Evolutionary conservation across 108 stramenopile genomes (phyloP).

Genomic region (Cylindrotheca fusiformis): DNA sequence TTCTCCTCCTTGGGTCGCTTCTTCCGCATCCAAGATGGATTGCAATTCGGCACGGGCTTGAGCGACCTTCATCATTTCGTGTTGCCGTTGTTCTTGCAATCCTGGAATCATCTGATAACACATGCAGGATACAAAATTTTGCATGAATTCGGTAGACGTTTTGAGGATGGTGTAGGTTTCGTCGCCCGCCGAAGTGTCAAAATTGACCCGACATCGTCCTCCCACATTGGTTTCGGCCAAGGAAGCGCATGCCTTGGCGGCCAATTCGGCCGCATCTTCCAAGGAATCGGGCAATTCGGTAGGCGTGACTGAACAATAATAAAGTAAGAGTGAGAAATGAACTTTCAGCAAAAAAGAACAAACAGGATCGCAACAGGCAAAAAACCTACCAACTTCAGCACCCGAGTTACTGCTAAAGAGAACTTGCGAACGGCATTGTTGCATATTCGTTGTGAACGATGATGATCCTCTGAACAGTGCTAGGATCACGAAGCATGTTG

Average conservation of each 20-base stretch:
- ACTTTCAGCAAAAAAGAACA: too few relatives aligned
- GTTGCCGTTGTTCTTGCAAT: constrained; percentile 48
- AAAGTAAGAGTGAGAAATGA: too few relatives aligned
- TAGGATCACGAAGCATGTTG: too few relatives aligned
- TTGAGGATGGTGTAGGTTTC: constrained; percentile 91
- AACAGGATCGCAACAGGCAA: too few relatives aligned
- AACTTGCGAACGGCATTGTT: too few relatives aligned
- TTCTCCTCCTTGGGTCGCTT: neutral
- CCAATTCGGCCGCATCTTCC: constrained; percentile 64
- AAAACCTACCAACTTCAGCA: too few relatives aligned
- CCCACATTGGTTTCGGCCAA: constrained; percentile 39
- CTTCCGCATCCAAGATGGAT: constrained; percentile 2
- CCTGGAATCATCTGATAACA: constrained; percentile 65
- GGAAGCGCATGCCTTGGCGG: constrained; percentile 48
- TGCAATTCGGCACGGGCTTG: constrained; percentile 62
- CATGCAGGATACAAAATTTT: constrained; percentile 69
- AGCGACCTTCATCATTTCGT: constrained; percentile 54
- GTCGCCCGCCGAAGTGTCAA: constrained; percentile 90
- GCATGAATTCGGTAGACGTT: constrained; percentile 82
- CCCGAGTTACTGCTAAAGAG: too few relatives aligned
- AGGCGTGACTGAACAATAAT: too few relatives aligned
- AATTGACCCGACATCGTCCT: constrained; percentile 83
- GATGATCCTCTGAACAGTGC: too few relatives aligned
- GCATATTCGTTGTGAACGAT: too few relatives aligned
- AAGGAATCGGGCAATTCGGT: constrained; percentile 84